Percentiles rank a stretch among this genome's conserved stretches.
phyloP scores from a whole-genome alignment of 495 filamentous ascomycete genomes.

The Halenospora varia region DNA sequence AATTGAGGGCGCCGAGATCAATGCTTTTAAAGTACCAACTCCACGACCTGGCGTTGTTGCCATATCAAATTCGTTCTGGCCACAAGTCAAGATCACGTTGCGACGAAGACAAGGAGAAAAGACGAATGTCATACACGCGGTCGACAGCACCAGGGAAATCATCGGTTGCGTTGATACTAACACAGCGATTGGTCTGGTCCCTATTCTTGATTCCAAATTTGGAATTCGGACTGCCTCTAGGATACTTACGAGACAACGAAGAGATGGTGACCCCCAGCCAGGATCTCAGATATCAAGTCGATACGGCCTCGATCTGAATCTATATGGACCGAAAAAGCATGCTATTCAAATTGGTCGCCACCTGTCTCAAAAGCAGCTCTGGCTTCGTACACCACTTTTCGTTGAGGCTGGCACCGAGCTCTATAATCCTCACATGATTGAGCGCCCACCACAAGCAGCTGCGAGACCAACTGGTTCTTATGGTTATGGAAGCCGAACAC shows the following conservation, averaged over 20 bases:
- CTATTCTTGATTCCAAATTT: conserved; percentile 61
- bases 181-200: conserved; percentile 63
- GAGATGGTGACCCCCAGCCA: conserved; percentile 47
- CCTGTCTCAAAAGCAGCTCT: conserved; percentile 60
- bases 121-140: conserved; percentile 58
- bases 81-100: conserved; percentile 66
- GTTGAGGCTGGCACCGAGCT: conserved; percentile 62
- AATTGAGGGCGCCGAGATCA: conserved; percentile 64
- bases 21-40: conserved; percentile 60
- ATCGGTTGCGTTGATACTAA: conserved; percentile 72
- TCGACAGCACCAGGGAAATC: conserved; percentile 62
- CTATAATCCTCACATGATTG: conserved; percentile 63
- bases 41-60: conserved; percentile 56
- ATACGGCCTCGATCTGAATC: conserved; percentile 60
- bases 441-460: conserved; percentile 32
- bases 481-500: conserved; percentile 41
- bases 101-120: conserved; percentile 47
- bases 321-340: conserved; percentile 74
- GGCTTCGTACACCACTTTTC: conserved; percentile 56
- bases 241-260: conserved; percentile 56
- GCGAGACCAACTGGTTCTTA: conserved; percentile 23
- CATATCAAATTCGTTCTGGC: conserved; percentile 54
- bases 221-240: conserved; percentile 63
- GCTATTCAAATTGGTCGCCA: conserved; percentile 58
- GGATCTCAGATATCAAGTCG: conserved; percentile 47